phyloP scores from a whole-genome alignment of 495 filamentous ascomycete genomes.

The Rusavskia elegans region DNA sequence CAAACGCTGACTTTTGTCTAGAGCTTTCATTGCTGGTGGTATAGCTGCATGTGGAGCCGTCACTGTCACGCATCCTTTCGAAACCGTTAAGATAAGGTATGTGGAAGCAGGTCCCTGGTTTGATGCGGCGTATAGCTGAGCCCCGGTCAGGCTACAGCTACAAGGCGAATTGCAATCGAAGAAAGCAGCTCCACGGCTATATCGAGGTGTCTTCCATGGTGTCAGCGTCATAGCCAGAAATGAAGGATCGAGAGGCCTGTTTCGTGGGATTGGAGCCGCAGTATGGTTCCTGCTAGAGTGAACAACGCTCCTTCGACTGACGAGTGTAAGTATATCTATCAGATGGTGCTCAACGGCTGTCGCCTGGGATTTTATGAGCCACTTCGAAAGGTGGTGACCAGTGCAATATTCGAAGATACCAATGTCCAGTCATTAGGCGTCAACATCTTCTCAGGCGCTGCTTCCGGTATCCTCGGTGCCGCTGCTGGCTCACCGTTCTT shows the following conservation, averaged over 20 bases:
- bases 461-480: constrained; percentile 78
- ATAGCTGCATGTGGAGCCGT: constrained; percentile 95
- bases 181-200: constrained; percentile 65
- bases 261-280: constrained; percentile 79
- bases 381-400: constrained; percentile 53
- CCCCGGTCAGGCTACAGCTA: constrained; percentile 60
- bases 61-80: constrained; percentile 94
- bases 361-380: constrained; percentile 97
- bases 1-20: constrained; percentile 12
- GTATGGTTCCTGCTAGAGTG: constrained; percentile 25
- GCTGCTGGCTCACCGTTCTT: constrained; percentile 91
- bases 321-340: constrained; percentile 66
- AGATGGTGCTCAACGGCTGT: constrained; percentile 91
- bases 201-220: constrained; percentile 85
- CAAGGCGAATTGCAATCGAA: constrained; percentile 91
- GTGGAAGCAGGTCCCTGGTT: constrained; percentile 4
- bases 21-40: constrained; percentile 81
- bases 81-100: constrained; percentile 96
- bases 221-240: constrained; percentile 81
- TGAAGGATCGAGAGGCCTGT: constrained; percentile 73
- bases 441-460: constrained; percentile 84
- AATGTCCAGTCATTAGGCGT: constrained; percentile 65
- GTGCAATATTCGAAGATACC: constrained; percentile 50
- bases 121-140: constrained; percentile 1
- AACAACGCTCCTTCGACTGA: constrained; percentile 3